These are phyloP conservation scores for Hypholoma sublateritium DNA, from an alignment of 768 basidiomycete species.

Conservation along the genomic window DNA sequence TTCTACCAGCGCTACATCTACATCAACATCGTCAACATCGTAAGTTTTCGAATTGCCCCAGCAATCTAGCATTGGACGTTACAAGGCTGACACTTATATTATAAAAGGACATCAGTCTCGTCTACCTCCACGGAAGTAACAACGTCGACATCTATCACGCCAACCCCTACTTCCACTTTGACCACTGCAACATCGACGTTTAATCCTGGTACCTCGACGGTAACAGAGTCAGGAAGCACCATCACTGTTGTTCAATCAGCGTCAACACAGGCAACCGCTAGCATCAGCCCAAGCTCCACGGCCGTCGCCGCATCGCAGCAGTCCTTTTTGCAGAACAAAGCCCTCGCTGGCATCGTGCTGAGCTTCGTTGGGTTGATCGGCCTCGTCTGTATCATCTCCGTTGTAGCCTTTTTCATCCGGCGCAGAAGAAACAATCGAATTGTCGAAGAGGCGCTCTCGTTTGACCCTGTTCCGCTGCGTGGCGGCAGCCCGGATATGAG, in stretches of 20 bases:
- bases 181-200: not conserved
- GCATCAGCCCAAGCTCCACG: constrained; percentile 1
- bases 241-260: constrained; percentile 2
- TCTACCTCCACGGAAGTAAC: not conserved
- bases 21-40: not conserved
- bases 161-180: not conserved
- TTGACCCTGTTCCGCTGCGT: constrained; percentile 40
- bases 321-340: constrained; percentile 64
- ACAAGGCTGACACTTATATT: too few species aligned
- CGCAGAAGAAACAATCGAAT: constrained; percentile 42
- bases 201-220: not conserved
- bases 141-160: not conserved
- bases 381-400: constrained; percentile 43
- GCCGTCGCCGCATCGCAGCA: constrained; percentile 4
- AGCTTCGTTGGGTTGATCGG: constrained; percentile 47
- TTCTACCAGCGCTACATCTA: not conserved
- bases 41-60: too few species aligned
- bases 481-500: constrained; percentile 21
- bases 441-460: constrained; percentile 48
- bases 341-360: constrained; percentile 62
- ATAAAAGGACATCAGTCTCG: not conserved
- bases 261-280: constrained; percentile 2
- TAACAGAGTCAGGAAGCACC: not conserved
- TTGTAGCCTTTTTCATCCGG: constrained; percentile 49
- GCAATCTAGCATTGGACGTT: too few species aligned